Evolutionary conservation across 163 green algal genomes (phyloP), one percentile per base, ranked within the genome.

Genomic region (Coccomyxa subellipsoidea): DNA sequence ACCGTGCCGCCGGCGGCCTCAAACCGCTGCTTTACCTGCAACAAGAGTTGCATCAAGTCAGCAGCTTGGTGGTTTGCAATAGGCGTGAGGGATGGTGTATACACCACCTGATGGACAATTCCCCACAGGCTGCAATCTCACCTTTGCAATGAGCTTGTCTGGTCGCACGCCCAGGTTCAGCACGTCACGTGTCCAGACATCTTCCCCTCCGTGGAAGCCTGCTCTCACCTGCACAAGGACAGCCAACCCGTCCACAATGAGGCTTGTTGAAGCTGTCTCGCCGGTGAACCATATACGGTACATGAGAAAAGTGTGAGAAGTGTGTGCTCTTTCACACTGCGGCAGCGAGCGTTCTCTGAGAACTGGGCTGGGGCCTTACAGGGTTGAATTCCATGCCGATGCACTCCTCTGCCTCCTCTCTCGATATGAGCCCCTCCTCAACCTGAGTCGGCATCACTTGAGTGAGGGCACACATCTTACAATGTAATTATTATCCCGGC

Each of bases 371-470:
- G 47, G 47, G 5, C 47, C 21, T 59, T 18, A 59, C 47, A 0
- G 94, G 93, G 83, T 98, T 96, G 88, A 95, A 98, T 79, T 95
- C 87, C 0, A 87, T 92, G 25, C 85, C 83, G 36, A 97, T 91
- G 76, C 79, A 84, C 0, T 81, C 84, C 1, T 95, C 85, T 5
- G 95, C 71, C 80, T 97, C 91, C 0, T 85, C 86, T 21, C 72
- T 36, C 0, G 84, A 93, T 78, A 98, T 73, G 71, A 97, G 84
- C 0, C 92, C 94, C 37, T 77, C 25, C 78, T 59, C 78, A 8
- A 76, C 53, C 77, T 81, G 77, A 18, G 36, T 37, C 73, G 25
- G 15, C 47, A 59, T 18, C 21, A 18, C 47, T 18, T 59, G 15
- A 59, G 1, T 59, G 5, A 18, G 23, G 15, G 23, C 2, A 59